Percentiles rank a stretch among this genome's conserved stretches.
phyloP scores from a whole-genome alignment of 2,329 filamentous ascomycete species.

The Stemphylium lycopersici region DNA sequence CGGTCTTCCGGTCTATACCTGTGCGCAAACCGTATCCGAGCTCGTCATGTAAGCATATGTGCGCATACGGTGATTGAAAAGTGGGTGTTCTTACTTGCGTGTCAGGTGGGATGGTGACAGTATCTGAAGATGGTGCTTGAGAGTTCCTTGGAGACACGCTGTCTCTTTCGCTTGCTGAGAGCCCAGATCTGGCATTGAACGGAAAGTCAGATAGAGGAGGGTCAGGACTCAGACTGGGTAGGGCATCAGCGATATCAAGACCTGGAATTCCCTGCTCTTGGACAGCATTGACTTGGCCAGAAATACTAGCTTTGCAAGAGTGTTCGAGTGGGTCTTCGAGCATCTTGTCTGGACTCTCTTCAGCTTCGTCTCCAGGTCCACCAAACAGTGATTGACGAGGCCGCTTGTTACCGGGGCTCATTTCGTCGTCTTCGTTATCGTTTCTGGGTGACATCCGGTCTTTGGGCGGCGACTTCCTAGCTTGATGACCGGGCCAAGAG shows the following conservation, averaged over 20 bases:
- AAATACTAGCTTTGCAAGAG: neutral
- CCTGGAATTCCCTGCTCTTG: neutral
- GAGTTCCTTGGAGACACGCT: conserved; percentile 13
- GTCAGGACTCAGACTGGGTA: conserved; percentile 22
- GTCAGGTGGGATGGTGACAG: conserved; percentile 19
- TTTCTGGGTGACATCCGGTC: conserved; percentile 16
- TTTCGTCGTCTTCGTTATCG: conserved; percentile 3
- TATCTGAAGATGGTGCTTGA: conserved; percentile 16
- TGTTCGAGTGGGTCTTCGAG: neutral
- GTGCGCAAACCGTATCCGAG: conserved; percentile 29
- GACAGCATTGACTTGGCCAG: neutral
- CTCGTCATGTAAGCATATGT: conserved; percentile 14
- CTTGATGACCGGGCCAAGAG: neutral
- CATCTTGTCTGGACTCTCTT: neutral
- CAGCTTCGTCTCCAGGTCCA: neutral
- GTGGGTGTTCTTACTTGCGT: conserved; percentile 1
- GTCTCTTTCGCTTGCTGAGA: conserved; percentile 11
- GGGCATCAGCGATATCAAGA: conserved; percentile 11
- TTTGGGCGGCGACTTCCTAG: neutral
- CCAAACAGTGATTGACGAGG: conserved; percentile 27
- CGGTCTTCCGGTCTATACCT: conserved; percentile 28
- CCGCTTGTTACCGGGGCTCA: conserved; percentile 15
- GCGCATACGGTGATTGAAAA: neutral
- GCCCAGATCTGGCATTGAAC: conserved; percentile 9
- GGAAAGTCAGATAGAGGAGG: neutral